Evolutionary conservation across 2,329 filamentous ascomycete species (phyloP), one percentile per base, ranked within the genome.

Genomic region (Colletotrichum musicola): DNA sequence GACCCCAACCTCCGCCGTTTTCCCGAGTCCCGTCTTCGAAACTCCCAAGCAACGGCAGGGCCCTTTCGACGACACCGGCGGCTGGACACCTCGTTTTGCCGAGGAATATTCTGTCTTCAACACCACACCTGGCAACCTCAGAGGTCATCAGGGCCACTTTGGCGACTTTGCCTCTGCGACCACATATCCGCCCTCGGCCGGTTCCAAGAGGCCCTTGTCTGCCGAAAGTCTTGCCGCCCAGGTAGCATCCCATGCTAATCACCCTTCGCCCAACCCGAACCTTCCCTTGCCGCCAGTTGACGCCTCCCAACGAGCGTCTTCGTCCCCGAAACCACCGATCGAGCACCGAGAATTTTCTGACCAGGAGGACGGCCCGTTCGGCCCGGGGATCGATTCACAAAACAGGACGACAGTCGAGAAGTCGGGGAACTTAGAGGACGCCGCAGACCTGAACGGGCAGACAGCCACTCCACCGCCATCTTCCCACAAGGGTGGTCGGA

Each of bases 101-200:
- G 87, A 90, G 75, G 88, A 90, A 72, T 90, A 89, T 74, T 89
- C 88, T 71, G 87, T 90, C 74, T 90, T 90, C 81, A 88, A 89
- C 79, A 81, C 84, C n/a, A 89, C 88, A 9, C 88, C 88, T 16
- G 88, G 86, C 55, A 88, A 89, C 74, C 80, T 89, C 62, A 82
- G 81, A 73, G 84, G 81, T 61, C 77, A 80, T 50, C 80, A 82
- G 64, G 81, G 76, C 66, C 76, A 79, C 14, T 88, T 86, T 75
- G 73, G 79, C 71, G 84, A 86, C 72, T 83, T 84, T 73, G 74
- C 77, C 20, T 75, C 74, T 72, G 27, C 51, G 4, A 78, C 74
- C 62, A 81, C 76, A 70, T 76, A 46, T 79, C 81, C 14, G 79
- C 79, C 64, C 20, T 75, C 78, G 55, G 68, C 77, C 49, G 72